Base-by-base conservation (phyloP, 1,139 yeast genomes). In the Trichomonascaceae sp. region DNA sequence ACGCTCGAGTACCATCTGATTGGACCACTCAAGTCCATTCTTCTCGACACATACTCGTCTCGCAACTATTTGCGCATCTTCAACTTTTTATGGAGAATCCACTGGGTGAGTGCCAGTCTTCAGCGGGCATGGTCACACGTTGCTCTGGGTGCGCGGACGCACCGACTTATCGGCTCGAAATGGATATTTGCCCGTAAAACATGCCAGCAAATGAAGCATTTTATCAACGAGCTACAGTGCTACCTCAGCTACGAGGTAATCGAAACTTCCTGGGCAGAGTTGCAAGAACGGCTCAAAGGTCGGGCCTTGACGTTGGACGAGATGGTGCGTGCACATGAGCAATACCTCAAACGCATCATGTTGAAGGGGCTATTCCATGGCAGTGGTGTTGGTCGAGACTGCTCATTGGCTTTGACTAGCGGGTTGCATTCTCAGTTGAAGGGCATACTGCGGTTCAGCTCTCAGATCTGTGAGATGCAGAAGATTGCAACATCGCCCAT, bases 61-160 rank as follows among this genome's bases (percentile, higher is more conserved):
- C 65, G 64, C 32, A 84, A 77, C 43, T 89, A 89, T 51, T 62
- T 84, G 36, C 71, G 81, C 46, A 71, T 87, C 45, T 89, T 89
- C 59, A 82, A 85, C 49, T 82, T 85, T 48, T 55, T 89, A 27
- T 82, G 96, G 87, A 71, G 77, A 42, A 59, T 87, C 29, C 71
- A 76, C 42, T 76, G 82, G 41, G 68, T 77, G 20, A 68, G 69
- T 23, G 65, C 57, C 46, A 59, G 72, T 37, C 60, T 78, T 40
- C 64, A 67, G 38, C 51, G 47, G 4, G 59, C 65, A 14, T 73
- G 80, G 79, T 46, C 53, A 17, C 40, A 45, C 11, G 40, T 55
- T 31, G 53, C 51, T n/a, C 43, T 50, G 2, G 52, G 52, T 13
- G 34, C 37, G n/a, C 35, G 48, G n/a, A 35, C 37, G 13, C 29